Conservation (phyloP, 495 filamentous ascomycete species). For the Penicillium daleae region DNA sequence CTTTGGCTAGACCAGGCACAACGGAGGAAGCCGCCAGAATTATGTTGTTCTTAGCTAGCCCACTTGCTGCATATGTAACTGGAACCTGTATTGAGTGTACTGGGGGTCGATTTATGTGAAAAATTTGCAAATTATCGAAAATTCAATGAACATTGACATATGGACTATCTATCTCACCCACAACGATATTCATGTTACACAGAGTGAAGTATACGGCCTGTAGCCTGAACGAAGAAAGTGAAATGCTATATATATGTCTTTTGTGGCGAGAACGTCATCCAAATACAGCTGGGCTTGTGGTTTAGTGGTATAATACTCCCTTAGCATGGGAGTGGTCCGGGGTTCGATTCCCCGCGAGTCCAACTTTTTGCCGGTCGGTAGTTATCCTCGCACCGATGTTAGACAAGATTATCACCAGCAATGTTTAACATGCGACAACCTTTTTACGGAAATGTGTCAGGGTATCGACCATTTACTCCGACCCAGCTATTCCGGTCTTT, state of each 20-base stretch:
- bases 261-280: neutral
- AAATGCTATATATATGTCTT: neutral
- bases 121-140: neutral
- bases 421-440: neutral
- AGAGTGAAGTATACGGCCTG: too few species aligned
- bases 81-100: conserved; percentile 27
- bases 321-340: conserved; percentile 59
- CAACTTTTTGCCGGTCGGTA: conserved; percentile 21
- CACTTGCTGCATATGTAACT: conserved; percentile 63
- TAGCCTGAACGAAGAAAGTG: neutral
- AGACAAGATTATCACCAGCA: neutral
- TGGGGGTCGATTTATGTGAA: conserved; percentile 21
- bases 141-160: neutral
- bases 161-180: neutral
- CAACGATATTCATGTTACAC: too few species aligned
- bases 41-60: conserved; percentile 70
- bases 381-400: too few species aligned
- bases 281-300: conserved; percentile 39
- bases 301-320: conserved; percentile 52
- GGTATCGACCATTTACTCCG: neutral
- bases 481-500: neutral
- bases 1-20: conserved; percentile 66
- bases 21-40: conserved; percentile 71
- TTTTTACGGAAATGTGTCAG: neutral
- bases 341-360: conserved; percentile 61